phyloP scores from a whole-genome alignment of 2,329 filamentous ascomycete genomes.

The Stagonosporopsis tanaceti region DNA sequence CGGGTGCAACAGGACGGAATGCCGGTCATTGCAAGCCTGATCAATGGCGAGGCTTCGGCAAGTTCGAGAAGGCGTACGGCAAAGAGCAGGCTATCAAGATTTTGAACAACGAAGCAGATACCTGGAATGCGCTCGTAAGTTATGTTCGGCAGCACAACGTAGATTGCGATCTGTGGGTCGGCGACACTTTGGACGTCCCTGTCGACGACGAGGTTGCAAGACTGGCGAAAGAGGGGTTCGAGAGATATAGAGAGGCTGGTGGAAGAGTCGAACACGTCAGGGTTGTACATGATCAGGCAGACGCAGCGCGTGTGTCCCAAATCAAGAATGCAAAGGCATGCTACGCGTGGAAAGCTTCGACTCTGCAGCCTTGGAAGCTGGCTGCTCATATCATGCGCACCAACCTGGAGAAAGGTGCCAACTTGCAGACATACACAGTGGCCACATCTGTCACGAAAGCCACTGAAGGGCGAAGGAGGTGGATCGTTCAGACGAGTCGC shows the following conservation, averaged over 20 bases:
- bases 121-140: conserved; percentile 31
- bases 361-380: conserved; percentile 39
- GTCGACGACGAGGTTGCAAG: conserved; percentile 35
- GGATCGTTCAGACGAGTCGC: conserved; percentile 30
- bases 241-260: conserved; percentile 29
- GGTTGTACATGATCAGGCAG: conserved; percentile 28
- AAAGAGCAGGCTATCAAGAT: conserved; percentile 38
- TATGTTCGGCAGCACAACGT: conserved; percentile 35
- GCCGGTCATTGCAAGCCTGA: conserved; percentile 41
- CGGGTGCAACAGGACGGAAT: conserved; percentile 40
- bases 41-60: conserved; percentile 37
- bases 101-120: conserved; percentile 36
- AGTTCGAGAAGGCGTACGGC: conserved; percentile 38
- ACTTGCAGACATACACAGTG: conserved; percentile 35
- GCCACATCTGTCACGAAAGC: conserved; percentile 20
- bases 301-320: conserved; percentile 24
- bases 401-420: conserved; percentile 28
- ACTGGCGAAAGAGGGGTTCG: conserved; percentile 29
- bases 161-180: conserved; percentile 40
- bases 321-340: conserved; percentile 36
- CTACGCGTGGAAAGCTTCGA: conserved; percentile 37
- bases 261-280: conserved; percentile 35
- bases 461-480: conserved; percentile 17
- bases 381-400: conserved; percentile 39
- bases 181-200: conserved; percentile 38